phyloP scores from a whole-genome alignment of 495 filamentous ascomycete species.

The Hypoxylon subgilvum region DNA sequence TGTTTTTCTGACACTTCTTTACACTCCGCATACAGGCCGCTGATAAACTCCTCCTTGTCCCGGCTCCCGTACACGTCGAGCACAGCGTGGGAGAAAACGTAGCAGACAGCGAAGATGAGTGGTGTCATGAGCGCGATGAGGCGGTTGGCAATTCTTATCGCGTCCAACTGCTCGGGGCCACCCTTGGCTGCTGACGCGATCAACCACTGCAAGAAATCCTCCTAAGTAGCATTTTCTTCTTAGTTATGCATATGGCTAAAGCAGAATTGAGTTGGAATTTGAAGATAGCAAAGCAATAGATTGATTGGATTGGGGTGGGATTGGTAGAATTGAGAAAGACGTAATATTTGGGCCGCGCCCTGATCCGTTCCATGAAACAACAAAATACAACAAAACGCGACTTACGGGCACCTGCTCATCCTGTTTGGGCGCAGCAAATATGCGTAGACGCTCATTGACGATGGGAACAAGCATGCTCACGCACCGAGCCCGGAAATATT shows the following conservation, averaged over 20 bases:
- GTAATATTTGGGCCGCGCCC: not conserved
- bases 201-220: constrained; percentile 1
- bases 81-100: not conserved
- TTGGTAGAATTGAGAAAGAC: not conserved
- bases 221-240: not conserved
- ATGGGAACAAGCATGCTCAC: not conserved
- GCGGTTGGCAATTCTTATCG: not conserved
- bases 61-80: not conserved
- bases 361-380: not conserved
- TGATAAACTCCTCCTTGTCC: not conserved
- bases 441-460: not conserved
- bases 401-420: too few species aligned
- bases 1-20: not conserved
- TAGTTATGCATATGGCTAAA: too few species aligned
- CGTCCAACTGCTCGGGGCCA: not conserved
- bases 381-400: too few species aligned
- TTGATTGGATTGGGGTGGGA: not conserved
- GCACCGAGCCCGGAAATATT: not conserved
- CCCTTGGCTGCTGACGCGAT: not conserved
- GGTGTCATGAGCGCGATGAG: constrained; percentile 2
- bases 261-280: too few species aligned
- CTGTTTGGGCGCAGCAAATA: too few species aligned
- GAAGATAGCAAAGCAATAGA: too few species aligned
- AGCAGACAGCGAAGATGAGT: constrained; percentile 4
- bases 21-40: not conserved